phyloP scores from a whole-genome alignment of 2,329 filamentous ascomycete species.

The Paecilomyces sp. region DNA sequence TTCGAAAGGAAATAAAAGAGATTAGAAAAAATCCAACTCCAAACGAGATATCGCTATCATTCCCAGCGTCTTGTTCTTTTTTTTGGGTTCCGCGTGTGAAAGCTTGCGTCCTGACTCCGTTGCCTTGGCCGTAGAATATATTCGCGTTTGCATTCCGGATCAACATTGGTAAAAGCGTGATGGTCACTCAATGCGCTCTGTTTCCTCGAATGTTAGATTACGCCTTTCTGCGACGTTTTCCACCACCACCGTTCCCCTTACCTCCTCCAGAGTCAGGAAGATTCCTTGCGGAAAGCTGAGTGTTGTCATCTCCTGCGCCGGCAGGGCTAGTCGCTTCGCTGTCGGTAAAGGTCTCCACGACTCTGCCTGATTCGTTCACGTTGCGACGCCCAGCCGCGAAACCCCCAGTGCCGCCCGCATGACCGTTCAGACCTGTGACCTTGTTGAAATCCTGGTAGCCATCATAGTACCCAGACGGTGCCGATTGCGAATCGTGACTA shows the following conservation, averaged over 20 bases:
- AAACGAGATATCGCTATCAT: not conserved
- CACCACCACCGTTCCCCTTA: slow-evolving; percentile 15
- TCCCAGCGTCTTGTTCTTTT: not conserved
- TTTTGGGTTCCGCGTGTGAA: not conserved
- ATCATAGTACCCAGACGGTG: slow-evolving; percentile 21
- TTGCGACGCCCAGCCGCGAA: slow-evolving; percentile 2
- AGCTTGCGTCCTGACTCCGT: not conserved
- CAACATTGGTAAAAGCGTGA: not conserved
- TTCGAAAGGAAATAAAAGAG: not conserved
- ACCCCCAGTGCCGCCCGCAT: slow-evolving; percentile 3
- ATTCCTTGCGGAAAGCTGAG: slow-evolving; percentile 9
- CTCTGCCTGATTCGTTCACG: slow-evolving; percentile 20
- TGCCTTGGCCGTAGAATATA: not conserved
- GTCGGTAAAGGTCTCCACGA: slow-evolving; percentile 38
- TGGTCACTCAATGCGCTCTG: not conserved
- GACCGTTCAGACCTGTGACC: slow-evolving; percentile 3
- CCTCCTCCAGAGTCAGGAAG: slow-evolving; percentile 11
- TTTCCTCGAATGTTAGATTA: slow-evolving; percentile 10
- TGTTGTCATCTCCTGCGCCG: slow-evolving; percentile 24
- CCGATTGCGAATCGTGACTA: slow-evolving; percentile 10
- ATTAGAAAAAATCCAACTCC: not conserved
- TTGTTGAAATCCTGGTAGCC: slow-evolving; percentile 22
- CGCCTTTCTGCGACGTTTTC: slow-evolving; percentile 25
- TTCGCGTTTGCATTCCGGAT: not conserved
- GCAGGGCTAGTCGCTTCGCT: slow-evolving; percentile 38